phyloP scores from a whole-genome alignment of 2,329 filamentous ascomycete genomes.

The Trichoderma koningii region DNA sequence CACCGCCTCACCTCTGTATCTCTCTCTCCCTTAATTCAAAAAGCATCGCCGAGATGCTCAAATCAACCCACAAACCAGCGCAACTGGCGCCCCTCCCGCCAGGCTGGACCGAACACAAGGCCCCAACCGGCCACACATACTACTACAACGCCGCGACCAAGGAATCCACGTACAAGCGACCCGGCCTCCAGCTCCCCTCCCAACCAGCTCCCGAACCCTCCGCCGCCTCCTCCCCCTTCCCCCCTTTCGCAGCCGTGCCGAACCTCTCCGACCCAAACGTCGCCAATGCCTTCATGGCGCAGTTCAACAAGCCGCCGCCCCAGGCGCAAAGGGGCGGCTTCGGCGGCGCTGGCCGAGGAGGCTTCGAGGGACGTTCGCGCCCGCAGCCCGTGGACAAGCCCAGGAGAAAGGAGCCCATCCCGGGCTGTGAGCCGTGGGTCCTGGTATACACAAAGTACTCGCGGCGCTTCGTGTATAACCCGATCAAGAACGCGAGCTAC shows the following conservation, averaged over 20 bases:
- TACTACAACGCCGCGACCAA: constrained; percentile 84
- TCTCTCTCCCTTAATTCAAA: too few species aligned
- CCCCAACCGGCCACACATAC: constrained; percentile 82
- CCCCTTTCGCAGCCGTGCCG: constrained; percentile 37
- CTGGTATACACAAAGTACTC: constrained; percentile 91
- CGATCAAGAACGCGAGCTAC: constrained; percentile 81
- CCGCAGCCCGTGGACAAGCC: constrained; percentile 78
- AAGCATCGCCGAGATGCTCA: constrained; percentile 55
- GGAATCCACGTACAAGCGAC: constrained; percentile 83
- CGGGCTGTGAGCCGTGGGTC: constrained; percentile 82
- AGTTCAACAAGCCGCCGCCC: constrained; percentile 48
- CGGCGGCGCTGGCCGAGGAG: constrained; percentile 41
- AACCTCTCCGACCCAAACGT: constrained; percentile 56
- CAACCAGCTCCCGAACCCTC: constrained; percentile 38
- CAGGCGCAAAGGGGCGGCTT: constrained; percentile 37
- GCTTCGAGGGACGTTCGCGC: constrained; percentile 60
- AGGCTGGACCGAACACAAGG: constrained; percentile 93
- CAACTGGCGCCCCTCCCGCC: constrained; percentile 63
- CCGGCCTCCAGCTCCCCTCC: constrained; percentile 46
- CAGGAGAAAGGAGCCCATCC: constrained; percentile 75
- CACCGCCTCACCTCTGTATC: not conserved
- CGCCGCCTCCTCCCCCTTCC: constrained; percentile 34
- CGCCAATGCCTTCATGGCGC: constrained; percentile 63
- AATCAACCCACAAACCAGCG: constrained; percentile 69
- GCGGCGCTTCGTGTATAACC: constrained; percentile 87